Base-by-base conservation (phyloP, 169 alveolate genomes). In the Plasmodium vivax region DNA sequence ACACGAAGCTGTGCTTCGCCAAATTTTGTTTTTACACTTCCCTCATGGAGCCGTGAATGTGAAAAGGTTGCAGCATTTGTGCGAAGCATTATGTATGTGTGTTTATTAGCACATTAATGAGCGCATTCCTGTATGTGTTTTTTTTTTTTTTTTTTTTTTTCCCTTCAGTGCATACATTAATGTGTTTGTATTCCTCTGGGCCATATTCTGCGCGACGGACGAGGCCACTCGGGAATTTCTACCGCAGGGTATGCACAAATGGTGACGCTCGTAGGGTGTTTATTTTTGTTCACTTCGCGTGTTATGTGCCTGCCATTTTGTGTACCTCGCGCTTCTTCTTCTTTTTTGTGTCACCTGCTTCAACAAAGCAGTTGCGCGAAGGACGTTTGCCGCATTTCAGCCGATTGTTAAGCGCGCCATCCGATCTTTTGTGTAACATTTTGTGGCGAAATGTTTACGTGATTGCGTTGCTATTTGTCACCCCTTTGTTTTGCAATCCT, bases 91-190 rank as follows among this genome's bases (percentile, higher is more conserved):
- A 30, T 75, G 12, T 32, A 32, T 34, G 56, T 34, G 56, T 75
- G 10, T 34, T 34, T 75, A 23, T 51, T 51, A 51, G 62, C 6
- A 23, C 62, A 51, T 51, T 51, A 19, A 12, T 51, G 19, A 10
- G 2, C 14, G 8, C 23, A 14, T 14, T 47, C 58, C 16, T 74
- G 30, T 74, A 74, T 74, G 54, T 74, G n/a, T n/a, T n/a, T n/a
- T 74, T 74, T 74, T 74, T 74, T 74, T 74, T 75, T 75, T 74
- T 74, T 74, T 74, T 74, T 74, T 75, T 72, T 75, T 36, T n/a
- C 6, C 5, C 12, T 75, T 34, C n/a, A 75, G 10, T 41, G 45
- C 27, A 75, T 36, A 23, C 83, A 34, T 34, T 36, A 27, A 68
- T 68, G 77, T 68, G 77, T 68, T 27, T 68, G 77, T 68, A 27